Evolutionary conservation across 768 basidiomycete genomes (phyloP).

Genomic region (Kwoniella shandongensis): DNA sequence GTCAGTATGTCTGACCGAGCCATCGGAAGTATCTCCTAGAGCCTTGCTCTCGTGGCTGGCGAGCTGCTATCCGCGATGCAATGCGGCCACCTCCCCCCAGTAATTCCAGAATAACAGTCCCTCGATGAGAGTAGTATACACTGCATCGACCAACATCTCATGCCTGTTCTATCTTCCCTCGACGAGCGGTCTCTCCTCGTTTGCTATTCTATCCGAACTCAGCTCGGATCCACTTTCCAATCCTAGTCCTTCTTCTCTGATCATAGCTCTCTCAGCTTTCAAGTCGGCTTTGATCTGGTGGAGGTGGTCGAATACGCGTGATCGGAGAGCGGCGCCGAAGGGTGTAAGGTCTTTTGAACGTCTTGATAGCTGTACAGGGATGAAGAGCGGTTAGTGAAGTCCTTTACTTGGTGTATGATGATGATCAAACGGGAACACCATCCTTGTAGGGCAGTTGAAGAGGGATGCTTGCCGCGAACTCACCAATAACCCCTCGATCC

Average conservation of each 20-base stretch:
- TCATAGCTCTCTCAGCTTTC: conserved; percentile 2
- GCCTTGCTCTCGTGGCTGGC: too few relatives aligned
- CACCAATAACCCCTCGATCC: conserved; percentile 51
- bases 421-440: background rate
- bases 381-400: background rate
- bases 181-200: conserved; percentile 8
- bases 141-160: background rate
- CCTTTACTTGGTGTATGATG: background rate
- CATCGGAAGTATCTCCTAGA: too few relatives aligned
- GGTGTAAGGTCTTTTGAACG: conserved; percentile 42
- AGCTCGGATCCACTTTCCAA: conserved; percentile 3
- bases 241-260: background rate
- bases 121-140: too few relatives aligned
- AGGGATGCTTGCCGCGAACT: conserved; percentile 12
- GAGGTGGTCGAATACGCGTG: conserved; percentile 41
- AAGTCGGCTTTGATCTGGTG: conserved; percentile 22
- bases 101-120: too few relatives aligned
- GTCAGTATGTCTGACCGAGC: too few relatives aligned
- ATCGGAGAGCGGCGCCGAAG: conserved; percentile 44
- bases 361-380: conserved; percentile 37
- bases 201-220: background rate
- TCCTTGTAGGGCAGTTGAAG: background rate
- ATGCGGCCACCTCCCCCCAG: too few relatives aligned
- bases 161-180: conserved; percentile 2
- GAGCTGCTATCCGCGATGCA: too few relatives aligned